Evolutionary conservation across 768 basidiomycete species (phyloP).

Genomic region (Amyloporia xantha): DNA sequence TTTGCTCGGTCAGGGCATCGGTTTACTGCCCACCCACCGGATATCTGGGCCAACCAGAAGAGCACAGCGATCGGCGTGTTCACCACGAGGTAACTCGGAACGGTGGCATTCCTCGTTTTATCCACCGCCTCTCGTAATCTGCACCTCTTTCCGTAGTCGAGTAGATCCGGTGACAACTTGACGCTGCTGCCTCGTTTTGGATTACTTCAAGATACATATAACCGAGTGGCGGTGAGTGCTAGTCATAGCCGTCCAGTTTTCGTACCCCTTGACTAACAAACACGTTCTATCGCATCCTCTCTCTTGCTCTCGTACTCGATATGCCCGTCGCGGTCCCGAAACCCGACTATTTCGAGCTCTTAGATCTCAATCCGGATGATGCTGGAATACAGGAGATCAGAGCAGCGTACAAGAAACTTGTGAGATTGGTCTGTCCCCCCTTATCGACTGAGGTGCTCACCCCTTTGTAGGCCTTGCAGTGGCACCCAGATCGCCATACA

Average conservation of each 20-base stretch:
- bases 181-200: slow-evolving; percentile 5
- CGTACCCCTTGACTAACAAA: background rate
- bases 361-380: slow-evolving; percentile 37
- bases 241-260: background rate
- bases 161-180: slow-evolving; percentile 4
- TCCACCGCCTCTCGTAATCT: background rate
- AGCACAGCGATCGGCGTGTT: slow-evolving; percentile 2
- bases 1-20: background rate
- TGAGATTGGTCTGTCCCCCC: slow-evolving; percentile 27
- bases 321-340: slow-evolving; percentile 18
- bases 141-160: background rate
- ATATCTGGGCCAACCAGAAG: background rate
- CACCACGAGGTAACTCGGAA: slow-evolving; percentile 1
- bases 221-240: slow-evolving; percentile 1
- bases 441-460: slow-evolving; percentile 11
- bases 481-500: slow-evolving; percentile 62
- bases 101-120: background rate
- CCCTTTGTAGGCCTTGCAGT: slow-evolving; percentile 49
- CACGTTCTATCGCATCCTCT: slow-evolving; percentile 4
- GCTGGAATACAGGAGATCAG: slow-evolving; percentile 48
- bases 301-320: slow-evolving; percentile 4
- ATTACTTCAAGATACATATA: slow-evolving; percentile 6
- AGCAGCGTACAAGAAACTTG: slow-evolving; percentile 57
- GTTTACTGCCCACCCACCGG: background rate
- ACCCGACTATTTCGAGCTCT: slow-evolving; percentile 31